Base-by-base conservation (phyloP, 2,329 filamentous ascomycete species). In the Colletotrichum kahawae region DNA sequence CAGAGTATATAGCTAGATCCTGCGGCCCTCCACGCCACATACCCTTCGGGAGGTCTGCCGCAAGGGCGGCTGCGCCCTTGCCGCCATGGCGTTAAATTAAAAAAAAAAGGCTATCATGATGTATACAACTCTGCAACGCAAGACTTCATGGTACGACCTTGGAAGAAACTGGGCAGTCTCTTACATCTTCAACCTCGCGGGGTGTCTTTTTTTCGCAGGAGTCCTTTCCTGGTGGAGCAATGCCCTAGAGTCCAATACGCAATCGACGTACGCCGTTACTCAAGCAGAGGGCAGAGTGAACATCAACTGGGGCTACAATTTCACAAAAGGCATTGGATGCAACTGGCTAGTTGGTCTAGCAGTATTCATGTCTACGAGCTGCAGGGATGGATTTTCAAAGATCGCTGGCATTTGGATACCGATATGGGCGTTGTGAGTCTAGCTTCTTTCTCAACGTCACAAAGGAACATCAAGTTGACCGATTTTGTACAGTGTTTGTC, bases 381-480 rank as follows among this genome's bases (percentile, higher is more conserved):
- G 62, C 12, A 67, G 29, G 18, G 70, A 67, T 31, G 67, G 21
- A 7, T 18, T 71, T 6, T 67, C 62, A 18, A 71, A 71, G 29
- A 71, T 71, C 21, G 54, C 67, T 7, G 70, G 70, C 13, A 71
- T 71, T 18, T 71, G 70, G 70, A 5, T 71, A 7, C 70, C 70
- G 16, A 62, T 71, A 16, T 71, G 70, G 70, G 36, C 54, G 0
- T 71, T 71, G 70, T 71, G 34, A 67, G 69, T 57, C 2, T 9
- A 36, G 1, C 16, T 8, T 21, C 4, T 12, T 29, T 4, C 33
- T 31, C 10, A 38, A 1, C 54, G 21, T 24, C 54, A 21, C 21
- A 21, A 21, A 21, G 21, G 21, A 21, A 34, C 18, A 5, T 43
- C 14, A 16, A 21, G 6, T 43, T 66, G n/a, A 54, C 38, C 2